Evolutionary conservation across 2,329 filamentous ascomycete species (phyloP), one percentile per base, ranked within the genome.

Genomic region (Thelonectria olida): DNA sequence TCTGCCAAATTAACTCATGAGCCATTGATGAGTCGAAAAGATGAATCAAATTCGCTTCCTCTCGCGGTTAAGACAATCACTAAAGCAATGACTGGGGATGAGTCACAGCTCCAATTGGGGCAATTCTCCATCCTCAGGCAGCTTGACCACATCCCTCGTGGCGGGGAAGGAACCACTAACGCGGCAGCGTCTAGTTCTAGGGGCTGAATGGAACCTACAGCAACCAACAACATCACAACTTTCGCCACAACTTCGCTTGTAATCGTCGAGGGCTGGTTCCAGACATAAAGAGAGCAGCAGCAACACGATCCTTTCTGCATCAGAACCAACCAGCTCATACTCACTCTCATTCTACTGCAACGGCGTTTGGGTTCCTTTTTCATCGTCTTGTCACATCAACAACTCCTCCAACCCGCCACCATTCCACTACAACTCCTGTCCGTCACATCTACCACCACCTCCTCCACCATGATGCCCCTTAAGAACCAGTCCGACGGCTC

Each of bases 381-480:
- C 4, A 4, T 13, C 4, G 10, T 28, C 10, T 31, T 31, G 28
- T 31, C 28, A 8, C 28, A 47, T 55, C 17, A 17, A 20, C 23
- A n/a, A n/a, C 15, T 27, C 27, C 36, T 39, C 52, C 47, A 49
- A 50, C 58, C 12, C 34, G 19, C 38, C 54, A 54, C 22, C 22
- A 57, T 50, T 55, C 10, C 53, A 41, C 57, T n/a, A 56, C 47
- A 60, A 31, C 56, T 58, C 41, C 50, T 48, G 50, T 53, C 50
- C 52, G 10, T 23, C 19, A 17, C 64, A 41, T 48, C 53, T 34
- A 44, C 47, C 19, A 56, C 48, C 20, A 20, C 39, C 19, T 49
- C 20, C 17, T 45, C n/a, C 66, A 53, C 34, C 67, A 82, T 82
- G 80, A 79, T 81, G 42, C 73, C 80, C 50, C 73, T 80, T 47